Evolutionary conservation across 2,329 filamentous ascomycete genomes (phyloP).

Genomic region (Parafenestella ontariensis): DNA sequence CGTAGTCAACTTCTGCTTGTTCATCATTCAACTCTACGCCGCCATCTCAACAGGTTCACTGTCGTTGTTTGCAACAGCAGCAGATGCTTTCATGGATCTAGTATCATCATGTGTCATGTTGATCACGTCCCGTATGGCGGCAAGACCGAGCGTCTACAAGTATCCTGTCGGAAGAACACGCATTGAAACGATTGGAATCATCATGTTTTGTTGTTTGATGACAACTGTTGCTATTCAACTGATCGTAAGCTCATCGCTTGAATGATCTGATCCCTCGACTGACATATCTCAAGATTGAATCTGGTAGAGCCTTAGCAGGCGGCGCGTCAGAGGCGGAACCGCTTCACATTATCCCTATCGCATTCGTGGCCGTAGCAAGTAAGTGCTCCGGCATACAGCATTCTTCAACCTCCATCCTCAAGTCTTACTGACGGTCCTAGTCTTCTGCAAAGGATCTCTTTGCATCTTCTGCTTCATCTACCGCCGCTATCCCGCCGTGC

Average conservation of each 20-base stretch:
- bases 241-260: constrained; percentile 53
- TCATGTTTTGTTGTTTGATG: constrained; percentile 72
- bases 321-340: constrained; percentile 53
- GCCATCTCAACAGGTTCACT: constrained; percentile 66
- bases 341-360: constrained; percentile 62
- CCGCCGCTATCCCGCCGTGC: constrained; percentile 62
- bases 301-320: constrained; percentile 58
- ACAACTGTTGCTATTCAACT: constrained; percentile 70
- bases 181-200: constrained; percentile 70
- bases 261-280: constrained; percentile 10
- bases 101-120: constrained; percentile 70
- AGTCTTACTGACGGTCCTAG: constrained; percentile 34
- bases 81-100: constrained; percentile 71
- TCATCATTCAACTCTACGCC: constrained; percentile 66
- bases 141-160: constrained; percentile 66
- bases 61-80: constrained; percentile 69
- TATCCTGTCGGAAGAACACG: constrained; percentile 69
- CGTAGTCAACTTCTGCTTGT: constrained; percentile 55
- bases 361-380: constrained; percentile 63
- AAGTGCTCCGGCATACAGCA: constrained; percentile 32
- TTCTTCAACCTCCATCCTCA: background rate
- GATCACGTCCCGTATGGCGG: constrained; percentile 65
- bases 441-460: constrained; percentile 60
- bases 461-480: constrained; percentile 64
- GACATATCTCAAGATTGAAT: constrained; percentile 58